phyloP scores from a whole-genome alignment of 2,329 filamentous ascomycete species.

The Aspergillus fumigatus region DNA sequence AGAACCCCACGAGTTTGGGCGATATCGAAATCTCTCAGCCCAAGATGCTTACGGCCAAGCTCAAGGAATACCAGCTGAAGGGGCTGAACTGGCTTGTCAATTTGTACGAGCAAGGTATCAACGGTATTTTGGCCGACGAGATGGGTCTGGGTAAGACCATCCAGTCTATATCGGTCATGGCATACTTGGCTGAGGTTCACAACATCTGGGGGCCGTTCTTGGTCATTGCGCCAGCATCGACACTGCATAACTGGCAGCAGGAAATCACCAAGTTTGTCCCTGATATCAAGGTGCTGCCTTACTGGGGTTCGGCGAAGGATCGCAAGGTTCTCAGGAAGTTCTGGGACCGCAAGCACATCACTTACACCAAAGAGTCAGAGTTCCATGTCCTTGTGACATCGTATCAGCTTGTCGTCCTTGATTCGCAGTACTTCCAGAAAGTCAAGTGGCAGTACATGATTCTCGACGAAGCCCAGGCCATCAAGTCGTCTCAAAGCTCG shows the following conservation, averaged over 20 bases:
- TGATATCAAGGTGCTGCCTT: conserved; percentile 88
- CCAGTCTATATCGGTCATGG: conserved; percentile 99
- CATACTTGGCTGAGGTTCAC: conserved; percentile 93
- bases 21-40: conserved; percentile 93
- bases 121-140: conserved; percentile 95
- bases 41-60: conserved; percentile 83
- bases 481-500: conserved; percentile 95
- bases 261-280: conserved; percentile 95
- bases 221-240: conserved; percentile 93
- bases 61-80: conserved; percentile 99
- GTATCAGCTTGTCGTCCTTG: conserved; percentile 93
- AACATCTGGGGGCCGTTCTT: conserved; percentile 98
- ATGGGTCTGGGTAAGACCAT: conserved; percentile 99
- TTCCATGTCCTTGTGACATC: conserved; percentile 97
- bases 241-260: conserved; percentile 98
- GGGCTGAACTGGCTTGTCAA: conserved; percentile 99
- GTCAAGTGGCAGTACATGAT: conserved; percentile 99
- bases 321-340: conserved; percentile 96
- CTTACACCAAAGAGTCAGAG: conserved; percentile 85
- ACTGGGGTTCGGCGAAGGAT: conserved; percentile 93
- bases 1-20: conserved; percentile 92
- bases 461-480: conserved; percentile 94
- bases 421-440: conserved; percentile 97
- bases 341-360: conserved; percentile 97
- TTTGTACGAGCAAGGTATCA: conserved; percentile 98